Conservation (phyloP, 768 basidiomycete genomes). For the Rhodocollybia butyracea region DNA sequence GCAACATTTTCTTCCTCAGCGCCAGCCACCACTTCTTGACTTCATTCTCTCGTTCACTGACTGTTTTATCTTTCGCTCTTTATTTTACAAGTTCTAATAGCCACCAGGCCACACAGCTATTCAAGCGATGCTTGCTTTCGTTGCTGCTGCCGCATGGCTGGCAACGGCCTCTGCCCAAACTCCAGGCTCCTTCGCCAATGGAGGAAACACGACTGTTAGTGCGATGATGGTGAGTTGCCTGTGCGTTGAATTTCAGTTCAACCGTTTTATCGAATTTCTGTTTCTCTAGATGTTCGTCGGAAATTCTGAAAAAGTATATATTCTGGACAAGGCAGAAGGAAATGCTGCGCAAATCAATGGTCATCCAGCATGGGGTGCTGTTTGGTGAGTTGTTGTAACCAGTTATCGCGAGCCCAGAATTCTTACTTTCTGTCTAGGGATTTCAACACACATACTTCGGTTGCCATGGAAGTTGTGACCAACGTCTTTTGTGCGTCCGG, state of each 20-base stretch:
- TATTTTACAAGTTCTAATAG: neutral
- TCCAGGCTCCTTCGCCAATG: conserved; percentile 44
- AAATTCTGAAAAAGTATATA: conserved; percentile 77
- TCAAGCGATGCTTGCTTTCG: conserved; percentile 1
- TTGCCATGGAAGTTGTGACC: conserved; percentile 66
- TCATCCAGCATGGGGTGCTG: conserved; percentile 73
- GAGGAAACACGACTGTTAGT: conserved; percentile 43
- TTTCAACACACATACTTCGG: conserved; percentile 51
- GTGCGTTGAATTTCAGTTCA: conserved; percentile 9
- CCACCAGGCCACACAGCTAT: neutral
- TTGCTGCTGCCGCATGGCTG: conserved; percentile 26
- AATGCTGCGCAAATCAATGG: conserved; percentile 64
- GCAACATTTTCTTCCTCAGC: too few relatives aligned
- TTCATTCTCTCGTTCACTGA: neutral
- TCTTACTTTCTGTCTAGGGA: conserved; percentile 41
- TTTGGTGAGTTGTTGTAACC: conserved; percentile 42
- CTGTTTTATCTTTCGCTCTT: neutral
- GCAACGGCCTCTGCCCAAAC: conserved; percentile 30
- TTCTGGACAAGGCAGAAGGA: conserved; percentile 85
- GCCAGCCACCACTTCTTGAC: too few relatives aligned
- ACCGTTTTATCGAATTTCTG: neutral
- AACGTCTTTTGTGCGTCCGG: conserved; percentile 84
- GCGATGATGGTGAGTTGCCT: conserved; percentile 46
- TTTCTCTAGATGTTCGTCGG: conserved; percentile 70
- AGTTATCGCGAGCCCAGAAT: too few relatives aligned